A percentile compares a stretch with the other conserved stretches of the same genome.
Evolutionary conservation across 2,329 filamentous ascomycete genomes (phyloP).

Genomic region (Ophiosphaerella korrae): DNA sequence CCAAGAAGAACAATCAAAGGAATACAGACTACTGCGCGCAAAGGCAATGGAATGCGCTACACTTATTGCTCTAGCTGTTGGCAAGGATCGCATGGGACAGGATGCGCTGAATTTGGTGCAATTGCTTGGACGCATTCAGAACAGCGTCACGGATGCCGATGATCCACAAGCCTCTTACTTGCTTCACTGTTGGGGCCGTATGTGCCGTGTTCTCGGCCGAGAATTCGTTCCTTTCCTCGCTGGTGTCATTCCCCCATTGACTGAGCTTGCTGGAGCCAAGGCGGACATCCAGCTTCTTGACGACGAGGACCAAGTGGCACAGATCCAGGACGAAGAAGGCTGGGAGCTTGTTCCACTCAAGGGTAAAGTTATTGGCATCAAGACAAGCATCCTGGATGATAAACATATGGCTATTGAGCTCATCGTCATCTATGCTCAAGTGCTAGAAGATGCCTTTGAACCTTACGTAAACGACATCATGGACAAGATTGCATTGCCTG

Average conservation of each 20-base stretch:
- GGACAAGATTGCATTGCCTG: constrained; percentile 93
- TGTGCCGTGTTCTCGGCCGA: constrained; percentile 90
- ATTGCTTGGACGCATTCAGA: constrained; percentile 84
- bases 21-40: constrained; percentile 85
- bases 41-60: constrained; percentile 99
- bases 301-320: constrained; percentile 90
- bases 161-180: constrained; percentile 97
- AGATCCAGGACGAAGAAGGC: constrained; percentile 91
- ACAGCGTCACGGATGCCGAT: constrained; percentile 79
- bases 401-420: constrained; percentile 99
- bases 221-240: constrained; percentile 93
- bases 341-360: constrained; percentile 98
- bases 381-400: constrained; percentile 94
- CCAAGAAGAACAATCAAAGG: constrained; percentile 88
- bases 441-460: constrained; percentile 90
- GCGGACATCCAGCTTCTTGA: constrained; percentile 96
- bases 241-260: constrained; percentile 90
- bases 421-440: constrained; percentile 94
- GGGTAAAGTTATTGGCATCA: constrained; percentile 97
- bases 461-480: constrained; percentile 91
- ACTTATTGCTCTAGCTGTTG: constrained; percentile 91
- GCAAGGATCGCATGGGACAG: constrained; percentile 85
- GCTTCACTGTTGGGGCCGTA: constrained; percentile 98
- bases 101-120: constrained; percentile 89
- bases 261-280: constrained; percentile 90